Percentiles rank a stretch among this genome's conserved stretches.
phyloP scores from a whole-genome alignment of 2,329 filamentous ascomycete genomes.

The Capronia americana region DNA sequence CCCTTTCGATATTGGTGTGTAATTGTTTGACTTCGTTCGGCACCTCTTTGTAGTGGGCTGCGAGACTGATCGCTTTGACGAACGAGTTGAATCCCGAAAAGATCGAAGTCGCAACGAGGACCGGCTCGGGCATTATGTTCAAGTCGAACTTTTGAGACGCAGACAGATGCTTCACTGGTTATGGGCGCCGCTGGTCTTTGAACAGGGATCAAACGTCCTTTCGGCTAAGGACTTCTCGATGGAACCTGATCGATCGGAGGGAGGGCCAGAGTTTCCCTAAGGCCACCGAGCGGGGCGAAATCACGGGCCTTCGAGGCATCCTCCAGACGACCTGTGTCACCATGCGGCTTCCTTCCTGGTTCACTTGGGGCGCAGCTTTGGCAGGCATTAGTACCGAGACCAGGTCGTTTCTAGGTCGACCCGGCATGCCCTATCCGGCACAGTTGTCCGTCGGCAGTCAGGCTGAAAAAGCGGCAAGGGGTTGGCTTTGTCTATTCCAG shows the following conservation, averaged over 20 bases:
- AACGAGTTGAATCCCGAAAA: constrained; percentile 18
- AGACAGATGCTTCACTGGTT: not conserved
- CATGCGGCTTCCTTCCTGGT: not conserved
- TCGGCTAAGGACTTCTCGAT: not conserved
- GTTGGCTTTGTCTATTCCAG: not conserved
- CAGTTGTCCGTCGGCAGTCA: not conserved
- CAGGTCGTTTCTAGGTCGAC: no score
- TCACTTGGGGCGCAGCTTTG: not conserved
- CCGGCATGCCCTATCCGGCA: not conserved
- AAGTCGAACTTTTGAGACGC: not conserved
- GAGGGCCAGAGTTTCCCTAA: not conserved
- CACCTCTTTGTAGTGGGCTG: constrained; percentile 14
- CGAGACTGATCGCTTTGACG: constrained; percentile 13
- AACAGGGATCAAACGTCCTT: not conserved
- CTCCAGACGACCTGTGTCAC: not conserved
- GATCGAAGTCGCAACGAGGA: constrained; percentile 4
- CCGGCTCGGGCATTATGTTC: constrained; percentile 10
- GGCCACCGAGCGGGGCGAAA: not conserved
- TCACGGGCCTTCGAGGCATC: not conserved
- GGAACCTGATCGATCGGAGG: not conserved
- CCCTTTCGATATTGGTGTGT: constrained; percentile 12
- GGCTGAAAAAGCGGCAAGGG: constrained; percentile 11
- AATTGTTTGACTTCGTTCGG: constrained; percentile 18
- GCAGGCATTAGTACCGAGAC: not conserved
- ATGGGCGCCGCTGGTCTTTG: not conserved